phyloP scores from a whole-genome alignment of 1,139 yeast genomes.

The Hemisphaericaspora xylofermentans region DNA sequence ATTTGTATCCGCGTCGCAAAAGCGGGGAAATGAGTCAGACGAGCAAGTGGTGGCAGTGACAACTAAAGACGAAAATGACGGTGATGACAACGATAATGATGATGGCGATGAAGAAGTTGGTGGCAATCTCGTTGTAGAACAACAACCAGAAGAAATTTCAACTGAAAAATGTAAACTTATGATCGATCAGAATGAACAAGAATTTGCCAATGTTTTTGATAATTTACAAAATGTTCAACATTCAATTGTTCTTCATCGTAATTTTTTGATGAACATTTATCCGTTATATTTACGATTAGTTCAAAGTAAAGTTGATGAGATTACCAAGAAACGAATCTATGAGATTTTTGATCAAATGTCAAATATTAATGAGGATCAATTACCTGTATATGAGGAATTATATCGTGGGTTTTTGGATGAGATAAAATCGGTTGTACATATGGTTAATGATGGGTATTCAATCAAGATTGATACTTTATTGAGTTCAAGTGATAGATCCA shows the following conservation, averaged over 20 bases:
- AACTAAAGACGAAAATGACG: neutral
- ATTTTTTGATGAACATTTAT: conserved; percentile 28
- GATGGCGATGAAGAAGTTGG: neutral
- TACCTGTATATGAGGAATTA: conserved; percentile 37
- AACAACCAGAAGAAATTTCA: conserved; percentile 1
- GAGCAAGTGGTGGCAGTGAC: no score
- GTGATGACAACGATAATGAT: conserved; percentile 5
- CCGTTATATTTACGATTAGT: conserved; percentile 28
- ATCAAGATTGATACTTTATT: conserved; percentile 64
- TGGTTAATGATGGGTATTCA: conserved; percentile 44
- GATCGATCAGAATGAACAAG: conserved; percentile 12
- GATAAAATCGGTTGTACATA: conserved; percentile 36
- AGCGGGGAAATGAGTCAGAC: neutral
- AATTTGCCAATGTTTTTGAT: conserved; percentile 10
- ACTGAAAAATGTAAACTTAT: neutral
- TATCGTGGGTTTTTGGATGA: conserved; percentile 37
- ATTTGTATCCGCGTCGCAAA: conserved; percentile 7
- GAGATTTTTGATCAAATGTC: conserved; percentile 25
- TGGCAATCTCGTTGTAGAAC: conserved; percentile 1
- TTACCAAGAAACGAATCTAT: conserved; percentile 25
- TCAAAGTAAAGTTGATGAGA: conserved; percentile 19
- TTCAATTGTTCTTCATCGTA: conserved; percentile 21
- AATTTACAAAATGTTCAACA: conserved; percentile 17
- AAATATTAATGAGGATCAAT: conserved; percentile 33
- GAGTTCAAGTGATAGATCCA: conserved; percentile 69